Evolutionary conservation across 2,329 filamentous ascomycete species (phyloP), one percentile per base, ranked within the genome.

Genomic region (Phaeosphaeriaceae sp.): DNA sequence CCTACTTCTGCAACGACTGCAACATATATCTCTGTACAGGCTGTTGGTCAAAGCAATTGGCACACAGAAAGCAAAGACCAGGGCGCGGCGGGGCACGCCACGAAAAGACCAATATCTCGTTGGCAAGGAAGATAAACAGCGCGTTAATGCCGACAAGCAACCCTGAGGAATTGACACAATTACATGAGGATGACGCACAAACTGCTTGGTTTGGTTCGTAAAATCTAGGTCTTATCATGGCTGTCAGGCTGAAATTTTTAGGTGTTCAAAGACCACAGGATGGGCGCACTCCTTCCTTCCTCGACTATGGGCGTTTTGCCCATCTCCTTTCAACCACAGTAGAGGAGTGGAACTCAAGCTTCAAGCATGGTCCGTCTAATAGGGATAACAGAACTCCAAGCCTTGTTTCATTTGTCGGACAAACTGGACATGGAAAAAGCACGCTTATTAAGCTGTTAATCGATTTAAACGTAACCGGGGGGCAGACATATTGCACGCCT

Each of bases 371-470:
- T 20, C 34, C 16, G 15, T 36, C 34, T 9, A 20, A 20, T 20
- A 17, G 34, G 12, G 34, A 36, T 12, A 36, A 36, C 16, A 17
- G 34, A 18, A 36, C 34, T 18, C 34, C 34, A 11, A 36, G 34
- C 16, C 54, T 78, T 1, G 74, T 76, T 1, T 79, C 76, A 1
- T 79, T 79, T 46, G 71, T 79, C 16, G 76, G 77, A 4, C 70
- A 78, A 51, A 77, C 74, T 51, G 74, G 75, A 9, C 29, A 78
- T 16, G 79, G 79, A 1, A 81, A 82, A 63, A 80, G 77, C 36
- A 79, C 77, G 2, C 52, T 81, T 20, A 79, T 81, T 54, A 80
- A 79, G 48, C 63, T 81, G 34, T 66, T 81, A 9, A 77, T 81
- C 33, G 21, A 72, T 68, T 36, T 36, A 12, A 17, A 36, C 20